Evolutionary conservation across 805 yeast species (phyloP), one percentile per base, ranked within the genome.

Genomic region (Candida argentea): DNA sequence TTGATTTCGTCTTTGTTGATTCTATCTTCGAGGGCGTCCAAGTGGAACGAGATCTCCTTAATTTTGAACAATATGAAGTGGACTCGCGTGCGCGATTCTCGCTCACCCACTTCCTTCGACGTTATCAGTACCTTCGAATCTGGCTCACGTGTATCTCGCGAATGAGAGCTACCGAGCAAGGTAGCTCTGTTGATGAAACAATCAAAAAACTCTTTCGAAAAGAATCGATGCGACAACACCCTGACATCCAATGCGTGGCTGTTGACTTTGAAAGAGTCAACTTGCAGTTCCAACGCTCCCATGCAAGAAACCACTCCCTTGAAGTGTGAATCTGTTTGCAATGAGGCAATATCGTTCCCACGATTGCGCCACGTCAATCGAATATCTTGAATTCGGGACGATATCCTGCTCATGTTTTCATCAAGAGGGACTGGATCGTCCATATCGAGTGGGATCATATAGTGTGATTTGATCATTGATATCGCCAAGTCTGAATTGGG

Each of bases 391-490:
- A n/a, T n/a, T n/a, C n/a, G n/a, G n/a, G n/a, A n/a, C n/a, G n/a
- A n/a, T n/a, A n/a, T n/a, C n/a, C n/a, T n/a, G n/a, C n/a, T n/a
- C n/a, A n/a, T n/a, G n/a, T n/a, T n/a, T n/a, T n/a, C n/a, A n/a
- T n/a, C n/a, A n/a, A n/a, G n/a, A n/a, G n/a, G n/a, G n/a, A n/a
- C n/a, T n/a, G n/a, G n/a, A n/a, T n/a, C n/a, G n/a, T n/a, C n/a
- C n/a, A n/a, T n/a, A n/a, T n/a, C n/a, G 27, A 56, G 32, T 25
- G 49, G 40, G n/a, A 30, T 24, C 5, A 38, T 16, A 22, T 44
- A 50, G 34, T 47, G 37, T 12, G 22, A 14, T 15, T 33, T 21
- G 13, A 65, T 39, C 32, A 53, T 36, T 38, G 43, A 44, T 28
- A 42, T 27, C 6, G 38, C 29, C 6, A 48, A 30, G 5, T 44